These are phyloP conservation scores for Allomyces macrogynus DNA, from an alignment of 192 early-diverging fungal species.

Conservation along the genomic window DNA sequence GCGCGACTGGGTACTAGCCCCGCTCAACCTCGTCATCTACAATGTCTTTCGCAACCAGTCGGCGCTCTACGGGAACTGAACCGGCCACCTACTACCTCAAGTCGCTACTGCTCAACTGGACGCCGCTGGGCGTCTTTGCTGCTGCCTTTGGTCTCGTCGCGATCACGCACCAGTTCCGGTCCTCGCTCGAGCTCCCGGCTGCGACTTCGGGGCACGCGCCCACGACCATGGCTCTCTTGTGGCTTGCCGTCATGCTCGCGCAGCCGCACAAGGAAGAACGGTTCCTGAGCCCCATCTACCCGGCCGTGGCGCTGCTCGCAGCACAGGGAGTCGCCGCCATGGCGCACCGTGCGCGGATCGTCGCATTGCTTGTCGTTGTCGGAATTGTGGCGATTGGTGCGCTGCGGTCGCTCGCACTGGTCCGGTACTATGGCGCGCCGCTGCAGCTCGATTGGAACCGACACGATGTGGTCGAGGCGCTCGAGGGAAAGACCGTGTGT, in stretches of 20 bases:
- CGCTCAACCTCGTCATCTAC: conserved; percentile 56
- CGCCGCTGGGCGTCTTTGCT: conserved; percentile 8
- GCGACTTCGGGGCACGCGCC: conserved; percentile 6
- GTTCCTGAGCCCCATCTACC: conserved; percentile 81
- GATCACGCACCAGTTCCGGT: conserved; percentile 3
- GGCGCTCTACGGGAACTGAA: conserved; percentile 73
- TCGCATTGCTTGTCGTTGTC: no score
- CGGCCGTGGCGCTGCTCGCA: conserved; percentile 60
- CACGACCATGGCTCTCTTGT: conserved; percentile 33
- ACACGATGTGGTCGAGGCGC: background rate
- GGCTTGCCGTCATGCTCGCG: conserved; percentile 51
- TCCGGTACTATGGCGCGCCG: background rate
- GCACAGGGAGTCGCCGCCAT: conserved; percentile 9
- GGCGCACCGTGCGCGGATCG: background rate
- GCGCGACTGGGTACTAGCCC: no score
- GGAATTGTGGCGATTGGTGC: background rate
- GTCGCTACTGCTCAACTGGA: conserved; percentile 82
- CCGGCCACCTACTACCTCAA: conserved; percentile 80
- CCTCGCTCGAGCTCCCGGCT: conserved; percentile 16
- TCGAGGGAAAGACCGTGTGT: background rate
- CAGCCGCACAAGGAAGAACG: conserved; percentile 98
- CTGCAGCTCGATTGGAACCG: background rate
- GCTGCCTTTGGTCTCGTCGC: background rate
- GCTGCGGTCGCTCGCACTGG: background rate
- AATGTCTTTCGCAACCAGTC: conserved; percentile 63